These are phyloP conservation scores for Colletotrichum shisoi DNA, from an alignment of 2,329 filamentous ascomycete genomes.

Conservation along the genomic window DNA sequence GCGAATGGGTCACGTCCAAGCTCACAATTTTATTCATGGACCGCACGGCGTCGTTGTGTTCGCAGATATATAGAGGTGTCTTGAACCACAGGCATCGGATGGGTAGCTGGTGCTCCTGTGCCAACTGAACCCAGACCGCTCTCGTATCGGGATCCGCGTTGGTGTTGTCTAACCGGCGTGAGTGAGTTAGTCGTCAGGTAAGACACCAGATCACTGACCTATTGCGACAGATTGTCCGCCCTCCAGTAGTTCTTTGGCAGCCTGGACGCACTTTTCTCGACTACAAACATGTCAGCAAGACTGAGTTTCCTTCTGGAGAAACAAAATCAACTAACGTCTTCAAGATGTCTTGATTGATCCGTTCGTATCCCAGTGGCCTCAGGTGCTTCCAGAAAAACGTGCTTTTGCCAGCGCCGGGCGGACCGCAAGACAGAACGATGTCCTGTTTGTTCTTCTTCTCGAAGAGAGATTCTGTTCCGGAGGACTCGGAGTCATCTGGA, in stretches of 20 bases:
- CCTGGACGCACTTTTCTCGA: slow-evolving; percentile 73
- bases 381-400: slow-evolving; percentile 85
- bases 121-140: slow-evolving; percentile 79
- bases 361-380: slow-evolving; percentile 78
- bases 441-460: slow-evolving; percentile 73
- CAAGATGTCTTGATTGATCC: slow-evolving; percentile 89
- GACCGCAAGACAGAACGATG: slow-evolving; percentile 85
- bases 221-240: slow-evolving; percentile 76
- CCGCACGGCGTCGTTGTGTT: slow-evolving; percentile 89
- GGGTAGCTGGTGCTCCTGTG: slow-evolving; percentile 72
- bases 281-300: slow-evolving; percentile 45
- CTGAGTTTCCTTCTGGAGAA: accelerated
- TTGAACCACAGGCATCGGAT: slow-evolving; percentile 89
- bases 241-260: slow-evolving; percentile 70
- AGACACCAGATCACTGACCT: slow-evolving; percentile 62
- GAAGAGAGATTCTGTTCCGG: slow-evolving; percentile 52
- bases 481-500: slow-evolving; percentile 41
- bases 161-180: slow-evolving; percentile 77
- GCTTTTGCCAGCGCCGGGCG: slow-evolving; percentile 89
- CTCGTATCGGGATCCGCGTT: slow-evolving; percentile 83
- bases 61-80: slow-evolving; percentile 71
- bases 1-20: neutral
- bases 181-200: neutral
- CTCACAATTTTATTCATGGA: slow-evolving; percentile 64
- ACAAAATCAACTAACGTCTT: slow-evolving; percentile 63